A percentile compares a stretch with the other conserved stretches of the same genome.
Conservation (phyloP, 192 early-diverging fungal species). For the Podila verticillata region DNA sequence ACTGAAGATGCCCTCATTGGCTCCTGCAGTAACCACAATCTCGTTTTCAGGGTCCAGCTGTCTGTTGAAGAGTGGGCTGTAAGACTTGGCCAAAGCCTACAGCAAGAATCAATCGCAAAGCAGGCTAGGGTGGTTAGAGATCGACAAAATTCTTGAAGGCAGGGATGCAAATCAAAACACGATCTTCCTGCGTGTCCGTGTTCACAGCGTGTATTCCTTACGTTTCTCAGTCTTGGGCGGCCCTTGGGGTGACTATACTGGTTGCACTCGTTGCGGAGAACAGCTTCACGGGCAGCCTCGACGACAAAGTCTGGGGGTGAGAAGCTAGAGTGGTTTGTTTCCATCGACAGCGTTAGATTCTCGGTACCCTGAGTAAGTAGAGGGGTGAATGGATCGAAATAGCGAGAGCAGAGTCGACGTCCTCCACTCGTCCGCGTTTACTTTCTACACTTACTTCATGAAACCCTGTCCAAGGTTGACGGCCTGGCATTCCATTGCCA, state of each 20-base stretch:
- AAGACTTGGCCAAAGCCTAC: constrained; percentile 79
- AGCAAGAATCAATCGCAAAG: not conserved
- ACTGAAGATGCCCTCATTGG: constrained; percentile 86
- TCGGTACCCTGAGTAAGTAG: no score
- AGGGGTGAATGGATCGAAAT: not conserved
- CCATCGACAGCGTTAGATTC: no score
- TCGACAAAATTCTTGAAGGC: no score
- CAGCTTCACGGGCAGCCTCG: constrained; percentile 77
- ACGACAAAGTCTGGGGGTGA: constrained; percentile 88
- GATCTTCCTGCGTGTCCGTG: no score
- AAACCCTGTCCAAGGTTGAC: constrained; percentile 94
- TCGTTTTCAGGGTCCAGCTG: constrained; percentile 80
- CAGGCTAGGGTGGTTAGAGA: not conserved
- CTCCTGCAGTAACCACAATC: constrained; percentile 90
- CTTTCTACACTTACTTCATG: constrained; percentile 66
- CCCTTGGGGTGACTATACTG: constrained; percentile 89
- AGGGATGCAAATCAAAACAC: no score
- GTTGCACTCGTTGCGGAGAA: constrained; percentile 71
- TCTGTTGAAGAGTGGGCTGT: constrained; percentile 73
- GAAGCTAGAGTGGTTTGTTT: constrained; percentile 68
- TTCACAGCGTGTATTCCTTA: not conserved
- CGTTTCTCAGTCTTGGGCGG: constrained; percentile 65
- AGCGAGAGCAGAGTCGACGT: no score
- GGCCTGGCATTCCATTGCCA: constrained; percentile 82
- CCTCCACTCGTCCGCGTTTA: not conserved